Evolutionary conservation across 2,329 filamentous ascomycete species (phyloP), one percentile per base, ranked within the genome.

Genomic region (Nemania sp.): DNA sequence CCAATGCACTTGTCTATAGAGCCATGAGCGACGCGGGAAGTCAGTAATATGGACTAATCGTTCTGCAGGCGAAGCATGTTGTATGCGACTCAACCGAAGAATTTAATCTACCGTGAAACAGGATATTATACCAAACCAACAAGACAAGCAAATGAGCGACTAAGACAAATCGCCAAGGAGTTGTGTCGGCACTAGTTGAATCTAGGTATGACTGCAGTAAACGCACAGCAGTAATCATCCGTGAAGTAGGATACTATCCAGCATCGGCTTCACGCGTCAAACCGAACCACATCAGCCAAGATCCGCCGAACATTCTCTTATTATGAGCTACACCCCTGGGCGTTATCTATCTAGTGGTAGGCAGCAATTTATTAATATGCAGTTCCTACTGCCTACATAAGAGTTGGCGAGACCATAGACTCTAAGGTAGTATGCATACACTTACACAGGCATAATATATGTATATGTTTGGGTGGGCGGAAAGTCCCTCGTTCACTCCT

Each of bases 401-500:
- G 32, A 35, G 7, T 35, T 35, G 32, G 32, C 6, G 32, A 35
- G 32, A 35, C 38, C 11, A 35, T 35, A 32, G n/a, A 24, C 58
- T 32, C 27, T 29, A 29, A 54, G 13, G 55, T 59, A 13, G n/a
- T 41, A 38, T 60, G 43, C 27, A 51, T 51, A 38, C 27, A 8
- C 3, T n/a, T n/a, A 20, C 18, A n/a, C n/a, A 20, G n/a, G 10
- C 45, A 47, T n/a, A 47, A 15, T n/a, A 52, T 29, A 18, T 35
- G 38, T 22, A 15, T 24, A 54, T 35, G 29, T 24, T 11, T 20
- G 29, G 41, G n/a, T 52, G 29, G 24, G 11, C 15, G 32, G 18
- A 61, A 52, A 52, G 47, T 53, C 62, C 15, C 43, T 58, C 18
- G 24, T 45, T 53, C 24, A 47, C 35, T 22, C 32, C 2, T 35